Percentiles rank a stretch among this genome's conserved stretches.
phyloP scores from a whole-genome alignment of 2,329 filamentous ascomycete species.

The Tolypocladium inflatum region DNA sequence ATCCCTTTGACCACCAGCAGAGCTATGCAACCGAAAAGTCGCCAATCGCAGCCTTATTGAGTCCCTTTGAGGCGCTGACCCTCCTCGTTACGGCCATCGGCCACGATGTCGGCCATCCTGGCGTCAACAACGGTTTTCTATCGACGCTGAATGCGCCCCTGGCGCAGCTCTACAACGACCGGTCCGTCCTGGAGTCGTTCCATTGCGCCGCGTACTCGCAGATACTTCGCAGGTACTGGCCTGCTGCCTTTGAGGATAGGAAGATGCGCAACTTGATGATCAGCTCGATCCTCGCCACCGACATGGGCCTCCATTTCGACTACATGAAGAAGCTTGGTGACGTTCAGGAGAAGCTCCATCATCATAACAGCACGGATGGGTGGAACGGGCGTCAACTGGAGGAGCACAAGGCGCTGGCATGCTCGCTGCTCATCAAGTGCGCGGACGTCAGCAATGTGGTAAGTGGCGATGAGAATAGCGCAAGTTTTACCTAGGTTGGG shows the following conservation, averaged over 20 bases:
- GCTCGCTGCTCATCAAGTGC: slow-evolving; percentile 91
- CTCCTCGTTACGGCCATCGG: slow-evolving; percentile 93
- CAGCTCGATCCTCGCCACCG: slow-evolving; percentile 92
- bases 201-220: slow-evolving; percentile 96
- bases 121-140: slow-evolving; percentile 95
- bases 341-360: slow-evolving; percentile 67
- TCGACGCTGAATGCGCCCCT: slow-evolving; percentile 86
- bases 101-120: slow-evolving; percentile 93
- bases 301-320: slow-evolving; percentile 95
- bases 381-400: slow-evolving; percentile 72
- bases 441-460: slow-evolving; percentile 98
- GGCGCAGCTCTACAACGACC: slow-evolving; percentile 93
- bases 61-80: slow-evolving; percentile 79
- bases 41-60: slow-evolving; percentile 65
- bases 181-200: slow-evolving; percentile 92
- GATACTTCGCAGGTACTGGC: slow-evolving; percentile 89
- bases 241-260: slow-evolving; percentile 65
- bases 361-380: slow-evolving; percentile 54
- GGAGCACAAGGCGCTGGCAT: slow-evolving; percentile 71
- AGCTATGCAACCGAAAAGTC: slow-evolving; percentile 35
- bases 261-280: slow-evolving; percentile 88
- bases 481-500: no score
- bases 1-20: slow-evolving; percentile 32
- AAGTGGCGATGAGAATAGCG: slow-evolving; percentile 28
- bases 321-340: slow-evolving; percentile 88